A percentile compares a stretch with the other conserved stretches of the same genome.
These are phyloP conservation scores for Rhizopus arrhizus DNA, from an alignment of 371 early-diverging fungal species.

Conservation along the genomic window DNA sequence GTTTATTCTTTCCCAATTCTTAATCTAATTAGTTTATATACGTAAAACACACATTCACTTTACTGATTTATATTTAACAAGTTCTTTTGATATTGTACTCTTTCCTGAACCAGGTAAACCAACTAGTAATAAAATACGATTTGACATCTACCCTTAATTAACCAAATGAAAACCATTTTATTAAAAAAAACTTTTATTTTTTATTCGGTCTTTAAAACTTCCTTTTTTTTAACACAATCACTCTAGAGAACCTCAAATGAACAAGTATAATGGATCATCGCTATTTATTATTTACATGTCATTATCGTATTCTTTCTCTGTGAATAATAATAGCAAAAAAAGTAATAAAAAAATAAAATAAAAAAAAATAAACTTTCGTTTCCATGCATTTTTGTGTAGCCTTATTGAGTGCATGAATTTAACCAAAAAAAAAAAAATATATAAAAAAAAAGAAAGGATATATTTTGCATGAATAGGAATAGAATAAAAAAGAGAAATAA, in stretches of 20 bases:
- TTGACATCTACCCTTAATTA: constrained; percentile 19
- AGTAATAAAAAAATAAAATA: no score
- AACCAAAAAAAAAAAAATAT: neutral
- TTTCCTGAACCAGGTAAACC: constrained; percentile 75
- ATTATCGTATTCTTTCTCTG: no score
- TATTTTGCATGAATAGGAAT: neutral
- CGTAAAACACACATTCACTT: neutral
- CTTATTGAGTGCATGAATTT: neutral
- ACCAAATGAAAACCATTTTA: neutral
- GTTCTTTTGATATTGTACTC: constrained; percentile 60
- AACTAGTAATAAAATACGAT: constrained; percentile 52
- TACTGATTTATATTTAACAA: constrained; percentile 30
- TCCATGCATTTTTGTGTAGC: neutral
- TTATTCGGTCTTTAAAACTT: neutral
- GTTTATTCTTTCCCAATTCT: constrained; percentile 29
- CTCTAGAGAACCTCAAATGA: no score
- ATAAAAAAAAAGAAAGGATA: neutral
- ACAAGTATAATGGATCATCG: no score
- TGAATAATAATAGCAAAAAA: neutral
- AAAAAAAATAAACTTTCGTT: neutral
- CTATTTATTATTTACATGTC: no score
- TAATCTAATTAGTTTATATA: neutral
- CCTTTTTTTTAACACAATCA: no score
- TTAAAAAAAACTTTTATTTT: neutral
- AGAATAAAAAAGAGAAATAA: neutral